Percentiles rank a stretch among this genome's conserved stretches.
Conservation (phyloP, 805 yeast genomes). For the Candida morakotiae region DNA sequence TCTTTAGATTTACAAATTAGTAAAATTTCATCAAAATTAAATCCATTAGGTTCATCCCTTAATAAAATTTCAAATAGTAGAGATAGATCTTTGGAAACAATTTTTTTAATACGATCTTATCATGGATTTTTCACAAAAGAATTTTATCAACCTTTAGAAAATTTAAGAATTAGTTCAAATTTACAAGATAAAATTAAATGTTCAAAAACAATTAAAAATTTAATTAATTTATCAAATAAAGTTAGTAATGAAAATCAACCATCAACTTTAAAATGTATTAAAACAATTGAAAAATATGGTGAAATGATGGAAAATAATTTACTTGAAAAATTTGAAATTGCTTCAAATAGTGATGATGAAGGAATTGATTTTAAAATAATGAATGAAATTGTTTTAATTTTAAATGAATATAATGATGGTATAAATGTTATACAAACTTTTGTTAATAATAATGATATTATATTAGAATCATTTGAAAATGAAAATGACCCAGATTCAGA, state of each 20-base stretch:
- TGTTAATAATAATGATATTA: constrained; percentile 73
- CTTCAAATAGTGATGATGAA: constrained; percentile 37
- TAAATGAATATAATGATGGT: constrained; percentile 82
- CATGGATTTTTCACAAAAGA: constrained; percentile 66
- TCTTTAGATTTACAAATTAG: constrained; percentile 50
- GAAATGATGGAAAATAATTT: constrained; percentile 72
- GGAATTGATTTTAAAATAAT: constrained; percentile 45
- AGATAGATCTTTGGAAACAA: constrained; percentile 67
- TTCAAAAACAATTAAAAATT: constrained; percentile 64
- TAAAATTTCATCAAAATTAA: constrained; percentile 53
- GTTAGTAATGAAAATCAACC: constrained; percentile 53
- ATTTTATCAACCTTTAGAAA: constrained; percentile 52
- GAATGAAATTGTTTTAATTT: constrained; percentile 70
- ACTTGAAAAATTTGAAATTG: constrained; percentile 65
- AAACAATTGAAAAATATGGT: constrained; percentile 62
- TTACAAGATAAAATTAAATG: constrained; percentile 56
- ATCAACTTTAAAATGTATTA: constrained; percentile 33
- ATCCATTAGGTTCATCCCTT: constrained; percentile 67
- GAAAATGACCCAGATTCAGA: too few species aligned
- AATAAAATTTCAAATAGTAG: constrained; percentile 67
- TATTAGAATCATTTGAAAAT: constrained; percentile 25
- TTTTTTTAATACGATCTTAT: constrained; percentile 71
- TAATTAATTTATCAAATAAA: constrained; percentile 61
- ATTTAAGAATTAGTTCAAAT: constrained; percentile 46
- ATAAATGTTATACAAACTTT: constrained; percentile 76